Conservation (phyloP, 495 filamentous ascomycete species). For the Penicillium egyptiacum region DNA sequence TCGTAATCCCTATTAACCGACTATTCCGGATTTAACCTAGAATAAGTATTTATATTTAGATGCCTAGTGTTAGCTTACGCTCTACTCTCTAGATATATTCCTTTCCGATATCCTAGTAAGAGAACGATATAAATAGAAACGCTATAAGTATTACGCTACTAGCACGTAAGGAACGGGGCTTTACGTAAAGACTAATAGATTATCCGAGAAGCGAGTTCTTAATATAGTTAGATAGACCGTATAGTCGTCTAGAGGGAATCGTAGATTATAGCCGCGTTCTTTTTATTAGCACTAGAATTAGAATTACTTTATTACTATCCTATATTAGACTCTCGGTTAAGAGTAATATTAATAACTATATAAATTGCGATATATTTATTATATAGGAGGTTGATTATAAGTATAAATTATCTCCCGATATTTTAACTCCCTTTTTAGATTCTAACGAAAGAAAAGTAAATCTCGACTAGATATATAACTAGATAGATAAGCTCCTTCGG, state of each 20-base stretch:
- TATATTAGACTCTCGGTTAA: background rate
- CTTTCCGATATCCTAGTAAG: background rate
- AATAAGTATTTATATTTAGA: background rate
- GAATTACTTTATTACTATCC: background rate
- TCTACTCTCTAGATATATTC: background rate
- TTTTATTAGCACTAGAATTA: background rate
- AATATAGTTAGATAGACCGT: background rate
- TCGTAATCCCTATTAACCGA: background rate
- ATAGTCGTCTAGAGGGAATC: background rate
- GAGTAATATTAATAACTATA: background rate
- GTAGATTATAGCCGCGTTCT: background rate
- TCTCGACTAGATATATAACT: constrained; percentile 2
- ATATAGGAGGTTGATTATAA: background rate
- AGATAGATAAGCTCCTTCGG: constrained; percentile 1
- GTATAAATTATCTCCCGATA: background rate
- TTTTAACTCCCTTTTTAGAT: background rate
- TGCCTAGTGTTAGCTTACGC: background rate
- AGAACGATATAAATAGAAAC: background rate
- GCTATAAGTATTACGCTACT: background rate
- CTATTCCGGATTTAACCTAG: background rate
- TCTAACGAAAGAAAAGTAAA: constrained; percentile 1
- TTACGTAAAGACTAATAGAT: background rate
- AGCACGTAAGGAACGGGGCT: background rate
- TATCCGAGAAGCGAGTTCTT: background rate
- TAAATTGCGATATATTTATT: background rate